phyloP scores from a whole-genome alignment of 2,329 filamentous ascomycete species.

The Gnomoniopsis smithogilvyi region DNA sequence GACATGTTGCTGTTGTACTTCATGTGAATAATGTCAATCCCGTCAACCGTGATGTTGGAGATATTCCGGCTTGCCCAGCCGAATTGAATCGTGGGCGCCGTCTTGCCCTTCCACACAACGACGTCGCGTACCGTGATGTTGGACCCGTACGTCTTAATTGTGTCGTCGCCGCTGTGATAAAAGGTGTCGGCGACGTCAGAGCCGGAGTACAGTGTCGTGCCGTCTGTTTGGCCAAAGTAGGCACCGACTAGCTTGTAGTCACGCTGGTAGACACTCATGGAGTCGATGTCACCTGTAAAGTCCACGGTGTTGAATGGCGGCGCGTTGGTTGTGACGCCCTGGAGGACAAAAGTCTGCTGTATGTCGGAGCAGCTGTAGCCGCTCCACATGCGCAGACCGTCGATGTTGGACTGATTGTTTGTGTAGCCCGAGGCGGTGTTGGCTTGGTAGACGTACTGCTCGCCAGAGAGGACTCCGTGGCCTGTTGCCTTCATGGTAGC shows the following conservation, averaged over 20 bases:
- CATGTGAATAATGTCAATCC: constrained; percentile 27
- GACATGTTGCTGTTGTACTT: constrained; percentile 21
- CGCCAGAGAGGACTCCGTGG: constrained; percentile 33
- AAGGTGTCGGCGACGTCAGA: constrained; percentile 29
- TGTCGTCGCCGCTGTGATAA: constrained; percentile 33
- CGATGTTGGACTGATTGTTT: constrained; percentile 26
- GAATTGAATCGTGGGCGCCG: constrained; percentile 32
- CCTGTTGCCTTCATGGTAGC: constrained; percentile 29
- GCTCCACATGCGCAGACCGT: constrained; percentile 30
- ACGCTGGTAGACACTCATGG: constrained; percentile 22
- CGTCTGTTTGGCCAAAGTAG: constrained; percentile 35
- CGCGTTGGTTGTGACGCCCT: constrained; percentile 29
- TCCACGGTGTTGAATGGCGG: constrained; percentile 37
- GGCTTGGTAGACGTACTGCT: constrained; percentile 36
- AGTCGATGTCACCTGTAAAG: constrained; percentile 20
- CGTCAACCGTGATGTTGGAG: constrained; percentile 24
- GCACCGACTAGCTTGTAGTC: constrained; percentile 38
- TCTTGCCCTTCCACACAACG: constrained; percentile 29
- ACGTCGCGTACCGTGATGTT: constrained; percentile 23
- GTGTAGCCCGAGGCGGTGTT: constrained; percentile 28
- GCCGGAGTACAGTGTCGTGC: constrained; percentile 31
- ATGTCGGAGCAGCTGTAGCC: constrained; percentile 20
- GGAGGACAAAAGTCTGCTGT: constrained; percentile 24
- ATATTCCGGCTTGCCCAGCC: constrained; percentile 31
- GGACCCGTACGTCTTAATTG: constrained; percentile 34